These are phyloP conservation scores for Sugiyamaella valdiviana DNA, from an alignment of 805 yeast genomes.

Conservation along the genomic window DNA sequence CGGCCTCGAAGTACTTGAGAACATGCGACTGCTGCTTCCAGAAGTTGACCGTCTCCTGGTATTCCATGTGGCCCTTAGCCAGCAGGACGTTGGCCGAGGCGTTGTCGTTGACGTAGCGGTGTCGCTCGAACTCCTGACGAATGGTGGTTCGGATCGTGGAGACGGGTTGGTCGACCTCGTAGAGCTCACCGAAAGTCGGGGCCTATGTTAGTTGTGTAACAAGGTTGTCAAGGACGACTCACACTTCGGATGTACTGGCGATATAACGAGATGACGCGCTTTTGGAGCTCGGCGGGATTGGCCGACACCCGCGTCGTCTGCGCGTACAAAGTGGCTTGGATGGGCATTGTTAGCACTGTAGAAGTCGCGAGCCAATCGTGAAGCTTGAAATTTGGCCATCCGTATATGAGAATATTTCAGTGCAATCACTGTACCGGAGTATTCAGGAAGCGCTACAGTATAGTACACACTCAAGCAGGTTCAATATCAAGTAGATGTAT, in stretches of 20 bases:
- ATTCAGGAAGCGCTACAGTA: too few relatives aligned
- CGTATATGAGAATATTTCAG: too few relatives aligned
- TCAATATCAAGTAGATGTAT: background rate
- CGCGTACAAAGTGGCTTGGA: conserved; percentile 77
- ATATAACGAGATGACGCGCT: conserved; percentile 62
- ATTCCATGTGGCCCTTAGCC: conserved; percentile 86
- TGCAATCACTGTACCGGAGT: too few relatives aligned
- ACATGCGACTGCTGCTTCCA: conserved; percentile 89
- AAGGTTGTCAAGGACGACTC: conserved; percentile 1
- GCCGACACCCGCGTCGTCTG: conserved; percentile 67
- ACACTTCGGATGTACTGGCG: conserved; percentile 56
- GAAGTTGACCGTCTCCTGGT: conserved; percentile 78
- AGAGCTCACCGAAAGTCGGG: conserved; percentile 39
- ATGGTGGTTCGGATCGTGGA: conserved; percentile 74
- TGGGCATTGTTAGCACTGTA: conserved; percentile 39
- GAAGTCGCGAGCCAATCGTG: background rate
- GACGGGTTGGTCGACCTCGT: conserved; percentile 51
- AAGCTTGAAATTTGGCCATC: background rate
- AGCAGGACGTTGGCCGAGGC: conserved; percentile 61
- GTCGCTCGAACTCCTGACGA: conserved; percentile 85
- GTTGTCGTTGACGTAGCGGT: conserved; percentile 64
- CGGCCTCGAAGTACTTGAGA: conserved; percentile 71
- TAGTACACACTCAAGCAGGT: too few relatives aligned
- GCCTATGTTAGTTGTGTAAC: conserved; percentile 17
- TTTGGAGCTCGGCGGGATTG: conserved; percentile 53